Base-by-base conservation (phyloP, 345 rosid genomes). In the Eucalyptus pumila region DNA sequence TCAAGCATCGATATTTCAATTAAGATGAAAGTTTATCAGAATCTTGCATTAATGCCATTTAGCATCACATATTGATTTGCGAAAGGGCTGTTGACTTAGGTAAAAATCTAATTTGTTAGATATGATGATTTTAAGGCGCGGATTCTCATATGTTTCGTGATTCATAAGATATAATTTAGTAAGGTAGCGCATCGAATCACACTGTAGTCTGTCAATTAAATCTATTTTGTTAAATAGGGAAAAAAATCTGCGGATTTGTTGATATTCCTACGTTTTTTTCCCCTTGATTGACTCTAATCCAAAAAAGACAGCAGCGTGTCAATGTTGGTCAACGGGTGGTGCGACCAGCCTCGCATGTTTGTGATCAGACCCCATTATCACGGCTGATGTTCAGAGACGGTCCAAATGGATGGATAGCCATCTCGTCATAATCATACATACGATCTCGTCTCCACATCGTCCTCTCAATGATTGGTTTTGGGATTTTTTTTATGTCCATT, bases 171-270 rank as follows among this genome's bases (percentile, higher is more conserved):
- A 37, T 3, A 21, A 76, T 19, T 11, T 44, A 37, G 4, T 12
- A 24, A 37, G 45, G 3, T 21, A 1, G 2, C n/a, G n/a, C n/a
- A n/a, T n/a, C n/a, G 15, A 19, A 37, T 37, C 27, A 0, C 13
- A 7, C 15, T 2, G 4, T 11, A 65, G 1, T n/a, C 21, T 0
- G 1, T 30, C 15, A n/a, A 65, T 65, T n/a, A 65, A 65, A 21
- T 40, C 23, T 11, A 76, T 37, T 72, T 69, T 19, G 81, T 34
- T 19, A 52, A 52, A 52, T 19, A 72, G 26, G 81, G 37, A n/a
- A 21, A 11, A n/a, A 76, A 19, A 37, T 13, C 45, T 37, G 26
- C 27, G 1, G 44, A 34, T 69, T 69, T 69, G 42, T 16, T 69
- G 80, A 69, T 9, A 9, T 5, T 34, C 80, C 17, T 65, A n/a